These are phyloP conservation scores for Rubroshorea leprosula DNA, from an alignment of 345 rosid genomes.

Conservation along the genomic window DNA sequence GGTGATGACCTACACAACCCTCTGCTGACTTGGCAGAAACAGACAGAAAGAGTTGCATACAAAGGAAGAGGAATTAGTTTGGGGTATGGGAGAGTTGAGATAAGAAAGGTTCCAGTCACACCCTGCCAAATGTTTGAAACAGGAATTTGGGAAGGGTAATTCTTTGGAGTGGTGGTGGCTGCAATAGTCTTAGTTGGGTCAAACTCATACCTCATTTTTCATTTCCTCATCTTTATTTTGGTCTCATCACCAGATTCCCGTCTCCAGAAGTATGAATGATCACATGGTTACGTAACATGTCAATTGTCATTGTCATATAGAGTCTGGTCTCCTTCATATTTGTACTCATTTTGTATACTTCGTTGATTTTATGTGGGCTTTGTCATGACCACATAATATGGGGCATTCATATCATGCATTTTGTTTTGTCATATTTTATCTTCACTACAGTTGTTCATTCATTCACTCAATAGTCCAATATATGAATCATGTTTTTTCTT, in stretches of 20 bases:
- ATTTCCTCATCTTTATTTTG: background rate
- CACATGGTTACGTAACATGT: slow-evolving; percentile 19
- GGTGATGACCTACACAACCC: slow-evolving; percentile 21
- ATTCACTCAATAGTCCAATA: no score
- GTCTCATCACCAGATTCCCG: slow-evolving; percentile 14
- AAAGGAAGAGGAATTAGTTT: slow-evolving; percentile 10
- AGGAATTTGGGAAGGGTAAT: slow-evolving; percentile 15
- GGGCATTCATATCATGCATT: slow-evolving; percentile 34
- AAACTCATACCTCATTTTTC: slow-evolving; percentile 12
- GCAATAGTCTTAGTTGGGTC: background rate
- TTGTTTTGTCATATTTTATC: slow-evolving; percentile 14
- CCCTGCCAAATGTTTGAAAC: slow-evolving; percentile 7
- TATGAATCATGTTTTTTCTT: no score
- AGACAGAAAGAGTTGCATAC: background rate
- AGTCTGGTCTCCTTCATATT: slow-evolving; percentile 14
- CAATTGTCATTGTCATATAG: slow-evolving; percentile 23
- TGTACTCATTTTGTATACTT: slow-evolving; percentile 32
- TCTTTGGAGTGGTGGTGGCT: slow-evolving; percentile 12
- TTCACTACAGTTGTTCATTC: no score
- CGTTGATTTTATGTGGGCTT: slow-evolving; percentile 19
- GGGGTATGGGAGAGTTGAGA: slow-evolving; percentile 13
- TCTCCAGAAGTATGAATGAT: slow-evolving; percentile 7
- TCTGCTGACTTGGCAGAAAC: slow-evolving; percentile 31
- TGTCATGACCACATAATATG: slow-evolving; percentile 14
- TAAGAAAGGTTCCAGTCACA: slow-evolving; percentile 10